Conservation (phyloP, 257 asterid genomes). For the Solanum chmielewskii region DNA sequence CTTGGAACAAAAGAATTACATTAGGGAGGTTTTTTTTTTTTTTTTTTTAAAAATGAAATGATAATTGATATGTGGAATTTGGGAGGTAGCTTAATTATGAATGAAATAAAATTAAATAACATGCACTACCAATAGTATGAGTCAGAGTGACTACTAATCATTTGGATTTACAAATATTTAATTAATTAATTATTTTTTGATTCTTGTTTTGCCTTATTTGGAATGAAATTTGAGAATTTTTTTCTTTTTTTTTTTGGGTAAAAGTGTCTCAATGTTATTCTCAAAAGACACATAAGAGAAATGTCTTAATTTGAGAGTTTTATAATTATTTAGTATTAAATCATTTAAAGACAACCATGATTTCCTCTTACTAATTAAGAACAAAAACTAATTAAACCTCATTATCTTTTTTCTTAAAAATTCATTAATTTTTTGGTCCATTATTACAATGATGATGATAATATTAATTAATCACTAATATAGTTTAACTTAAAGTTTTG, state of each 20-base stretch:
- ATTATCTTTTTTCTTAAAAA: not conserved
- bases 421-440: slow-evolving; percentile 10
- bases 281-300: slow-evolving; percentile 32
- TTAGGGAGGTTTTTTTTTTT: not conserved
- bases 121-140: not conserved
- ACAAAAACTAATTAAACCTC: not conserved
- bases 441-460: slow-evolving; percentile 31
- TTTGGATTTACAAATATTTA: slow-evolving; percentile 5
- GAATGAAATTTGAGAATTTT: slow-evolving; percentile 8
- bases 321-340: slow-evolving; percentile 13
- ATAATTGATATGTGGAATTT: not conserved
- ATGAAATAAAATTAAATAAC: not conserved
- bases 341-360: slow-evolving; percentile 41
- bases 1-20: not conserved
- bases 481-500: slow-evolving; percentile 1
- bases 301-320: slow-evolving; percentile 3
- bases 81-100: not conserved
- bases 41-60: not conserved
- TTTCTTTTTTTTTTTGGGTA: not conserved
- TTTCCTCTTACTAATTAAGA: slow-evolving; percentile 34
- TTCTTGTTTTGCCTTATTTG: not conserved
- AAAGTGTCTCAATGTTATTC: slow-evolving; percentile 36
- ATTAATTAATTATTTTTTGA: not conserved
- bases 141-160: slow-evolving; percentile 1
- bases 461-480: slow-evolving; percentile 6